Conservation (phyloP, 1,284 basidiomycete species). For the Amylostereum chailletii region DNA sequence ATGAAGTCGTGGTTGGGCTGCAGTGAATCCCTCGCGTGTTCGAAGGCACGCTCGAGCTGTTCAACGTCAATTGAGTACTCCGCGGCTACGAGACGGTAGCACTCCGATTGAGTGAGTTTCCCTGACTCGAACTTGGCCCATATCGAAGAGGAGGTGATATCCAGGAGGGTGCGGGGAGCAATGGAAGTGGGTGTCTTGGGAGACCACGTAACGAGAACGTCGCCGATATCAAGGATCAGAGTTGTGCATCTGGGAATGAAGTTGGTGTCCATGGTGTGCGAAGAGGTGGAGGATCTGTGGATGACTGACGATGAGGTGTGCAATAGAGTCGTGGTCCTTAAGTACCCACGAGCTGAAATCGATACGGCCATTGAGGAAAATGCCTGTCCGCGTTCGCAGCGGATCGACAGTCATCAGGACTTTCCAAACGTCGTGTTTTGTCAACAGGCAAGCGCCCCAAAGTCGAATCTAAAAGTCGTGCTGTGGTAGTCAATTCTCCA, state of each 20-base stretch:
- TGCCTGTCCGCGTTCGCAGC: no score
- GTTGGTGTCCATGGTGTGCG: not conserved
- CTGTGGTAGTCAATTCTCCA: no score
- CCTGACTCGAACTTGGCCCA: slow-evolving; percentile 46
- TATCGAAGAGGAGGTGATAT: slow-evolving; percentile 32
- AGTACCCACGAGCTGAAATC: no score
- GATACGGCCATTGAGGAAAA: no score
- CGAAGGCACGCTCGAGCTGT: slow-evolving; percentile 31
- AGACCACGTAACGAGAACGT: slow-evolving; percentile 43
- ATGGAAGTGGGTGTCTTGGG: slow-evolving; percentile 31
- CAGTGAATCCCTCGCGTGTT: slow-evolving; percentile 33
- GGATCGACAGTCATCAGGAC: no score
- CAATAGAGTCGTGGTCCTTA: no score
- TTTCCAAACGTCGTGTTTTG: no score
- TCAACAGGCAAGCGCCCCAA: no score
- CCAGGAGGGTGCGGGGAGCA: slow-evolving; percentile 28
- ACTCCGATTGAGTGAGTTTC: slow-evolving; percentile 29
- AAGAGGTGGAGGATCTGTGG: not conserved
- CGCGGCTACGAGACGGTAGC: slow-evolving; percentile 28
- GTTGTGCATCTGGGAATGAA: slow-evolving; percentile 9
- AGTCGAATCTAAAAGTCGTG: no score
- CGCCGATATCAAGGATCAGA: slow-evolving; percentile 37
- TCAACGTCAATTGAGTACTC: slow-evolving; percentile 28
- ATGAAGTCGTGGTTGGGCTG: slow-evolving; percentile 32
- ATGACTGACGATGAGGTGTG: not conserved